These are phyloP conservation scores for Fusarium luffae DNA, from an alignment of 2,329 filamentous ascomycete genomes.

Conservation along the genomic window DNA sequence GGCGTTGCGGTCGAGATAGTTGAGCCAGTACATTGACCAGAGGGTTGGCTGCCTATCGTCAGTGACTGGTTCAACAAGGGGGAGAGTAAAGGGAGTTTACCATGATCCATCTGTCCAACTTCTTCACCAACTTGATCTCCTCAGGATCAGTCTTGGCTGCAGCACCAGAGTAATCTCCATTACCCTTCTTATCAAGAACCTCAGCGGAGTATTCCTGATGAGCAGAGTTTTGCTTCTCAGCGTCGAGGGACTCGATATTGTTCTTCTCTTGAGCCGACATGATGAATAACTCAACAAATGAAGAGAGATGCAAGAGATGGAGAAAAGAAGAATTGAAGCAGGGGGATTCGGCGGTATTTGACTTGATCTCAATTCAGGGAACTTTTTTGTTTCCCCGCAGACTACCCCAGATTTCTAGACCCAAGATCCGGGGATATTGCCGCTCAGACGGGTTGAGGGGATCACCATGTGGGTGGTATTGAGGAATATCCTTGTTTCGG, in stretches of 20 bases:
- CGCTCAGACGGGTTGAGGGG: conserved; percentile 18
- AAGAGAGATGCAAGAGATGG: not conserved
- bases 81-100: not conserved
- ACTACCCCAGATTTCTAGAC: conserved; percentile 32
- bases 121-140: conserved; percentile 36
- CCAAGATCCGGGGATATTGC: conserved; percentile 27
- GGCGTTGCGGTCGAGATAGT: conserved; percentile 63
- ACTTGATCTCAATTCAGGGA: not conserved
- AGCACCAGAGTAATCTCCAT: conserved; percentile 41
- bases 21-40: conserved; percentile 56
- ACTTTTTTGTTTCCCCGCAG: conserved; percentile 22
- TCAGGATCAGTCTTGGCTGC: conserved; percentile 35
- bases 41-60: too few relatives aligned
- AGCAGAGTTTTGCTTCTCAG: conserved; percentile 35
- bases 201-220: conserved; percentile 36
- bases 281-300: not conserved
- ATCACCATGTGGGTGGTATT: conserved; percentile 20
- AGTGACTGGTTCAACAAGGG: too few relatives aligned
- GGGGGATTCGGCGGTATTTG: conserved; percentile 32
- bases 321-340: not conserved
- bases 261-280: conserved; percentile 29
- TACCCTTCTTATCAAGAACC: conserved; percentile 30
- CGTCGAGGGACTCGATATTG: conserved; percentile 16
- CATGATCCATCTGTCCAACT: conserved; percentile 38
- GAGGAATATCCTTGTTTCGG: conserved; percentile 22